Conservation (phyloP, 2,329 filamentous ascomycete species). For the Fusarium subtropicale region DNA sequence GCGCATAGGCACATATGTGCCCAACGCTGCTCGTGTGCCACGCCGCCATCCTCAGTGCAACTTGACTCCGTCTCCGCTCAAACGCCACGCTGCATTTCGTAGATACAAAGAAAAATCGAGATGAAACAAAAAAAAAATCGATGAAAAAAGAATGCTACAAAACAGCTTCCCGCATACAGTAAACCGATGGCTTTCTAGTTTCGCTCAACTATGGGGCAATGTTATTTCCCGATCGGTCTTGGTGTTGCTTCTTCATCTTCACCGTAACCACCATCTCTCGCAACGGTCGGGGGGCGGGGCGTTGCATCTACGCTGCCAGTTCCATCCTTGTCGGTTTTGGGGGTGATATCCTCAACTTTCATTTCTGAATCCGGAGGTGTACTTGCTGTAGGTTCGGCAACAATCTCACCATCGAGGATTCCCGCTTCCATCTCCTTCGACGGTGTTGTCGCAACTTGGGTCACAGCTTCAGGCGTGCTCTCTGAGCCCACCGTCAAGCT, state of each 20-base stretch:
- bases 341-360: constrained; percentile 21
- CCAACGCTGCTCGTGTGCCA: constrained; percentile 22
- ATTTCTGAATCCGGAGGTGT: constrained; percentile 44
- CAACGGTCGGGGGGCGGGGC: constrained; percentile 53
- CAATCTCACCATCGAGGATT: constrained; percentile 40
- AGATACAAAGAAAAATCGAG: constrained; percentile 44
- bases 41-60: constrained; percentile 28
- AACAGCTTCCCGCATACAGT: constrained; percentile 1
- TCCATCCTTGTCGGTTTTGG: constrained; percentile 23
- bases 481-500: constrained; percentile 72
- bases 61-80: constrained; percentile 42
- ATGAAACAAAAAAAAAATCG: constrained; percentile 7
- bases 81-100: constrained; percentile 48
- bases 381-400: constrained; percentile 22
- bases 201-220: constrained; percentile 1
- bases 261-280: constrained; percentile 20
- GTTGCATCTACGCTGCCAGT: constrained; percentile 56
- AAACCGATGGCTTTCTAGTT: neutral
- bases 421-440: constrained; percentile 55
- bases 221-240: constrained; percentile 49
- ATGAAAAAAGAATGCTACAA: constrained; percentile 3
- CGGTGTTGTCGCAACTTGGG: constrained; percentile 63
- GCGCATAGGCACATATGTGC: too few relatives aligned
- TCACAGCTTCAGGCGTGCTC: constrained; percentile 63
- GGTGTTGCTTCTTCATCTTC: constrained; percentile 54